Percentiles rank a stretch among this genome's conserved stretches.
Evolutionary conservation across 2,329 filamentous ascomycete species (phyloP).

Genomic region (Ascocoryne sarcoides): DNA sequence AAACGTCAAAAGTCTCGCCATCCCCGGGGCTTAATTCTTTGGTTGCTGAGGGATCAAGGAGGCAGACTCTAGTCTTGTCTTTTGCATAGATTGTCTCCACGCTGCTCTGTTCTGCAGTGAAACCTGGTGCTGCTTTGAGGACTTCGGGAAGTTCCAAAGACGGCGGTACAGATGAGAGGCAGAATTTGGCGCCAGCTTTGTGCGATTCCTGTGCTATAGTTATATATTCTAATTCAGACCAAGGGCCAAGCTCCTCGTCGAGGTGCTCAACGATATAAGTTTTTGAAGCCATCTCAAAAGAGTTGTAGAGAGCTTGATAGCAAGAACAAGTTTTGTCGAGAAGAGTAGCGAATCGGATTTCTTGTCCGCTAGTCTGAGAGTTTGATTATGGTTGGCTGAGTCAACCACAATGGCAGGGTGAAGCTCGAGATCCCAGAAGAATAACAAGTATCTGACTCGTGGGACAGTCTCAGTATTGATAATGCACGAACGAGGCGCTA

Average conservation of each 20-base stretch:
- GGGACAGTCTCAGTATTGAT: background rate
- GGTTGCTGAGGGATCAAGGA: conserved; percentile 78
- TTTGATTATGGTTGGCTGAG: background rate
- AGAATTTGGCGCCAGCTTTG: conserved; percentile 58
- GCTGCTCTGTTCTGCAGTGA: conserved; percentile 64
- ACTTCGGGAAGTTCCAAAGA: conserved; percentile 56
- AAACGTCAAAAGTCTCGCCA: conserved; percentile 74
- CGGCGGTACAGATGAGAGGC: conserved; percentile 71
- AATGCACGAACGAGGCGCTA: background rate
- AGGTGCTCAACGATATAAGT: conserved; percentile 95
- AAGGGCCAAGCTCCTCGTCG: conserved; percentile 84
- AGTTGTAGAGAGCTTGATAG: too few species aligned
- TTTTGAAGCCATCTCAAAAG: conserved; percentile 41
- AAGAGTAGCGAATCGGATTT: background rate
- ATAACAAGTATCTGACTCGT: conserved; percentile 15
- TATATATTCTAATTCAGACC: conserved; percentile 89
- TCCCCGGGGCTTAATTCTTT: conserved; percentile 79
- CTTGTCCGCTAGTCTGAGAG: background rate
- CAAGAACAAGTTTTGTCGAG: too few species aligned
- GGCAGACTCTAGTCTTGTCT: conserved; percentile 69
- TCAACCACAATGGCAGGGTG: conserved; percentile 1
- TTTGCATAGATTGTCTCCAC: conserved; percentile 74
- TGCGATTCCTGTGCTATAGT: conserved; percentile 77
- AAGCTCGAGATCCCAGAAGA: conserved; percentile 1
- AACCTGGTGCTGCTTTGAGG: conserved; percentile 47